Evolutionary conservation across 805 yeast genomes (phyloP), one percentile per base, ranked within the genome.

Genomic region (Isabelozyma gotoi): DNA sequence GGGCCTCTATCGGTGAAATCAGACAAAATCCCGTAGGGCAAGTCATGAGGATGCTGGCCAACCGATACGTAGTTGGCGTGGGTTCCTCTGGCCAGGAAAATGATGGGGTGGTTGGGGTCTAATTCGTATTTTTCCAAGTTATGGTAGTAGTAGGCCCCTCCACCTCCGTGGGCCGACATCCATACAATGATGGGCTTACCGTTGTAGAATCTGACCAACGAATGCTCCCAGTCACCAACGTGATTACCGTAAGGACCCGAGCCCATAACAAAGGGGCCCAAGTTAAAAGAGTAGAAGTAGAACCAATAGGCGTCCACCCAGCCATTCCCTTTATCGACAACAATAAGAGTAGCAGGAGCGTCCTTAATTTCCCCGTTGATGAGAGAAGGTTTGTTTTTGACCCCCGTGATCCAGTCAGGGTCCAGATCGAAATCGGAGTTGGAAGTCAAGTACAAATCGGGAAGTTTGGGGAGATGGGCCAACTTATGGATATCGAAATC

Each of bases 101-200:
- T 78, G 16, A 90, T 76, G 0, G 98, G 97, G 51, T 72, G 76
- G 5, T 55, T 60, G 6, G 64, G 52, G 40, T 68, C 71, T 17
- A 60, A 53, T 39, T 71, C 76, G 47, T 77, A 70, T 54, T 81
- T 84, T 59, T 89, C 96, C 42, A 91, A 64, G 18, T 88, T 85
- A n/a, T 77, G 73, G 60, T 83, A 91, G 48, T 76, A 74, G 60
- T 85, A 92, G 0, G 96, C 97, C 21, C 90, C 85, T 6, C 99
- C 99, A 10, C 98, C 97, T 2, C 97, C 96, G 64, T 92, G 99
- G 0, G 97, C 98, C 20, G 95, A 84, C 95, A 94, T 86, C 98
- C 98, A 92, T 16, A 91, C 81, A 41, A 85, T 78, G 10, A 82
- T 73, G 0, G 99, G 98, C 45, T 73, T 67, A 1, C 96, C 96